These are phyloP conservation scores for Leccinum subtestaceum DNA, from an alignment of 768 basidiomycete species.

Conservation along the genomic window DNA sequence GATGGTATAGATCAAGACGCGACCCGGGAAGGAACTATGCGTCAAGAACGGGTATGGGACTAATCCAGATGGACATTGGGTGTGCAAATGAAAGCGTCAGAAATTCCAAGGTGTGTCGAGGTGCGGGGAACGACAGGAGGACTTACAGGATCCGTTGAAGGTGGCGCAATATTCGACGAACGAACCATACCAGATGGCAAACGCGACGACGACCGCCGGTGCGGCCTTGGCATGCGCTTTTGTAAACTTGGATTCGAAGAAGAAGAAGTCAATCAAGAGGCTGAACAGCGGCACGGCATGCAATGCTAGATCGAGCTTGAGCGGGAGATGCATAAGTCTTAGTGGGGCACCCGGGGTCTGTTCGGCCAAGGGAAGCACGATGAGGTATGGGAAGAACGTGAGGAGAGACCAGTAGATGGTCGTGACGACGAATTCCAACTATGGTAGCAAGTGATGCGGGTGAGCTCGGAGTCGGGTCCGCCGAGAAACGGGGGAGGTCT, in stretches of 20 bases:
- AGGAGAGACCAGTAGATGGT: conserved; percentile 71
- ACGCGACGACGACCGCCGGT: conserved; percentile 18
- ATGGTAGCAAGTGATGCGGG: neutral
- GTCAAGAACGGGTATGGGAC: conserved; percentile 87
- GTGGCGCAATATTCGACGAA: conserved; percentile 70
- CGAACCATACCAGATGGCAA: conserved; percentile 48
- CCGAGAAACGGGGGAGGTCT: neutral
- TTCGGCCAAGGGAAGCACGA: conserved; percentile 36
- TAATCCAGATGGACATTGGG: conserved; percentile 21
- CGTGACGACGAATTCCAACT: conserved; percentile 49
- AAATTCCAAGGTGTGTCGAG: neutral
- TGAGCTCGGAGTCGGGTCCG: neutral
- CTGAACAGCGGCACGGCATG: conserved; percentile 61
- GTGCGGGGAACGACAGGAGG: neutral
- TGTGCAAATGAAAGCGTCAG: neutral
- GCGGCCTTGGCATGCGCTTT: conserved; percentile 10
- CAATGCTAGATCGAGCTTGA: conserved; percentile 59
- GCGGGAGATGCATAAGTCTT: conserved; percentile 40
- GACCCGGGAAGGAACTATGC: conserved; percentile 46
- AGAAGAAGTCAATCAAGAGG: conserved; percentile 64
- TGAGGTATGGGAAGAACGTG: conserved; percentile 52
- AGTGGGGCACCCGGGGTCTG: neutral
- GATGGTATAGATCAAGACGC: conserved; percentile 58
- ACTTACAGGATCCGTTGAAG: conserved; percentile 62
- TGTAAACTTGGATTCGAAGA: conserved; percentile 58